These are phyloP conservation scores for Suhomyces taliae DNA, from an alignment of 1,139 yeast species.

Conservation along the genomic window DNA sequence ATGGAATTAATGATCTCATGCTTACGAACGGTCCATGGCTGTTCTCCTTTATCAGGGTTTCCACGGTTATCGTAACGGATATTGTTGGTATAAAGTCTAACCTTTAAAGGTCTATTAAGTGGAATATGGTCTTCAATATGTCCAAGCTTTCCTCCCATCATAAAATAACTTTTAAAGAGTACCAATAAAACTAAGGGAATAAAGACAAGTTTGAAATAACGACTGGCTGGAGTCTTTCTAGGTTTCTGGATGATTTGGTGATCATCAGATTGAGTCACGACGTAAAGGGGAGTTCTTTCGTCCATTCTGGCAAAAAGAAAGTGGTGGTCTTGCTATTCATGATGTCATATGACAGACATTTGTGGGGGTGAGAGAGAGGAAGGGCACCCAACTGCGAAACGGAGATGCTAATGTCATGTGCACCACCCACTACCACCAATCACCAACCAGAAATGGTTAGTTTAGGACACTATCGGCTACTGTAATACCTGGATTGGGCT, in stretches of 20 bases:
- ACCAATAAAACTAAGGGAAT: conserved; percentile 5
- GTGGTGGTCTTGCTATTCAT: background rate
- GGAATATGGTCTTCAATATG: conserved; percentile 2
- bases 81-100: conserved; percentile 54
- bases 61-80: conserved; percentile 46
- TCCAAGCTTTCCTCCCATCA: conserved; percentile 3
- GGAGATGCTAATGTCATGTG: no score
- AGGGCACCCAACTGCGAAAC: background rate
- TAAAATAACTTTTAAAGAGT: conserved; percentile 4
- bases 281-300: conserved; percentile 6
- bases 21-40: conserved; percentile 45
- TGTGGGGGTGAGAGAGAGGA: no score
- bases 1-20: conserved; percentile 41
- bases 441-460: no score
- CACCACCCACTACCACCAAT: no score
- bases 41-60: conserved; percentile 34
- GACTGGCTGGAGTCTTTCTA: background rate
- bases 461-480: no score
- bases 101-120: conserved; percentile 12
- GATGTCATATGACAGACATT: background rate
- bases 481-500: no score
- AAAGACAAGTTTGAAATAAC: conserved; percentile 5
- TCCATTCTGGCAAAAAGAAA: conserved; percentile 1
- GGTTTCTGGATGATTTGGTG: background rate
- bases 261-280: conserved; percentile 1